These are phyloP conservation scores for Fusarium torulosum DNA, from an alignment of 2,329 filamentous ascomycete species.

Conservation along the genomic window DNA sequence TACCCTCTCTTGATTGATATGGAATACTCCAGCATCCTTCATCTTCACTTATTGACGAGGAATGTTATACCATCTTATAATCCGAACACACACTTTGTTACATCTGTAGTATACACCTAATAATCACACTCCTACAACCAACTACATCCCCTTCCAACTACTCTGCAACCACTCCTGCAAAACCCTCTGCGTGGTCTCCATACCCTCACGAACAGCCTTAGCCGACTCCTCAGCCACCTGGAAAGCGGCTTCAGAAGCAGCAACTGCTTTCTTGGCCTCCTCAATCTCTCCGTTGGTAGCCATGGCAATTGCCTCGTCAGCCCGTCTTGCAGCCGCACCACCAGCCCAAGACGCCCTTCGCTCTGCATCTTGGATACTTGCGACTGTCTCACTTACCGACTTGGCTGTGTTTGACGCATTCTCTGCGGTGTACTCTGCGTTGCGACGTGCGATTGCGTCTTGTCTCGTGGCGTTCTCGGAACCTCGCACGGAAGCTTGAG, in stretches of 20 bases:
- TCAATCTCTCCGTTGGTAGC: conserved; percentile 27
- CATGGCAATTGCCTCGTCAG: conserved; percentile 25
- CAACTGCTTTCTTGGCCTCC: conserved; percentile 11
- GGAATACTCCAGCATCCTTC: no score
- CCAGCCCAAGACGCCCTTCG: conserved; percentile 17
- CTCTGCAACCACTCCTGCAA: conserved; percentile 37
- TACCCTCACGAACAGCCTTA: conserved; percentile 13
- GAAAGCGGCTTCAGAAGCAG: conserved; percentile 23
- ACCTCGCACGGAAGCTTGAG: conserved; percentile 19
- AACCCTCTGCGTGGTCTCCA: conserved; percentile 26
- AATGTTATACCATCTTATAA: no score
- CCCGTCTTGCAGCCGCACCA: conserved; percentile 16
- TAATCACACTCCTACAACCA: no score
- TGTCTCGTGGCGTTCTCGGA: conserved; percentile 24
- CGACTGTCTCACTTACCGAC: not conserved
- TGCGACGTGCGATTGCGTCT: conserved; percentile 12
- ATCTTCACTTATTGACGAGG: no score
- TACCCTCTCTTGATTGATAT: no score
- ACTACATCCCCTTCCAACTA: conserved; percentile 23
- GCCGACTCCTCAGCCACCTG: conserved; percentile 23
- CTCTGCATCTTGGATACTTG: conserved; percentile 24
- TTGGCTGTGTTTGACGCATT: not conserved
- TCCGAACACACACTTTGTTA: no score
- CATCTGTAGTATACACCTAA: no score
- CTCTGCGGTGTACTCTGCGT: conserved; percentile 19